Evolutionary conservation across 2,329 filamentous ascomycete species (phyloP), one percentile per base, ranked within the genome.

Genomic region (Grosmannia huntii): DNA sequence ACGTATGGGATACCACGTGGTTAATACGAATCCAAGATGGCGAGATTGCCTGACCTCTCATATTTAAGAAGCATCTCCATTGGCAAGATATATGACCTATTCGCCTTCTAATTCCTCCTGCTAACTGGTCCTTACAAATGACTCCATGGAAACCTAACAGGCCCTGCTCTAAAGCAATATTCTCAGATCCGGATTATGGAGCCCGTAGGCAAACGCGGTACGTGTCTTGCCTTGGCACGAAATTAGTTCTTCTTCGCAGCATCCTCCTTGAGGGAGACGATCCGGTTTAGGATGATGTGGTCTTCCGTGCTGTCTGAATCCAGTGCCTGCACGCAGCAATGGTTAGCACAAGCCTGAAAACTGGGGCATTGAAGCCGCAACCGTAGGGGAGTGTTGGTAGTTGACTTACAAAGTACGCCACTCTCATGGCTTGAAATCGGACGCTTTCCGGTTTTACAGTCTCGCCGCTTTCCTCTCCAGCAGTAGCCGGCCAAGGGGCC

Each of bases 231-330:
- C 19, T 44, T 3, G 10, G 7, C 16, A 5, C 7, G 6, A 9
- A n/a, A n/a, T 58, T 41, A 58, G 36, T 19, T 56, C 53, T 64
- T 73, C 77, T 90, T 90, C 58, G 83, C 83, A n/a, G 81, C 75
- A 68, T 95, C 89, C 72, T 96, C 91, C 75, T 95, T 95, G 67
- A 96, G 72, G 53, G 87, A 89, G 25, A 97, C 91, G 66, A 97
- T 96, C 56, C 90, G 81, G 74, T 97, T 97, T 33, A 97, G 74
- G 53, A 97, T 82, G 63, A 95, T 77, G 70, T 86, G 89, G n/a
- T 89, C 87, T 36, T 83, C 81, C 0, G 83, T 87, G 60, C 84
- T 88, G 66, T 95, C 90, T 55, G 80, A 82, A 69, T 96, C 91
- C 70, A 95, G 77, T 61, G 75, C 60, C 61, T 62, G 28, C 21